phyloP scores from a whole-genome alignment of 192 early-diverging fungal species.

The Backusella macrospora region DNA sequence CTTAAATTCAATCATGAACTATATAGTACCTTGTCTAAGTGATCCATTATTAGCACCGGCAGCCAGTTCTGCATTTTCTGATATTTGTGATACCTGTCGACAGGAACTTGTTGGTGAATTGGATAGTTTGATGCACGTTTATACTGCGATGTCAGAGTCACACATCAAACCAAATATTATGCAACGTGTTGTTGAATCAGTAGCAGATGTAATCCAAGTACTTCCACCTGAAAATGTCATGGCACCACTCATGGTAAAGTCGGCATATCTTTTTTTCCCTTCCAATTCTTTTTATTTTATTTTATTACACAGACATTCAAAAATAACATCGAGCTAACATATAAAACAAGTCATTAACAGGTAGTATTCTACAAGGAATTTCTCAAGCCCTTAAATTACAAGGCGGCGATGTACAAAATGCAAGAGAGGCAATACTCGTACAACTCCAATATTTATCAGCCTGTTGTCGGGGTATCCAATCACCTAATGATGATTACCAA shows the following conservation, averaged over 20 bases:
- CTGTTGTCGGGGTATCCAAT: slow-evolving; percentile 56
- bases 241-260: slow-evolving; percentile 42
- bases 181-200: slow-evolving; percentile 50
- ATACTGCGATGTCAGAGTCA: slow-evolving; percentile 53
- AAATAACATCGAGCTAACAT: not conserved
- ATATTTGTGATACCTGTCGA: slow-evolving; percentile 73
- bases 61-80: slow-evolving; percentile 68
- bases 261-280: not conserved
- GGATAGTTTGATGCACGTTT: slow-evolving; percentile 61
- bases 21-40: slow-evolving; percentile 62
- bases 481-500: slow-evolving; percentile 53
- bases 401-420: slow-evolving; percentile 29
- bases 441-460: slow-evolving; percentile 53
- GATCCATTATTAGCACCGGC: slow-evolving; percentile 55
- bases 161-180: slow-evolving; percentile 34
- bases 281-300: not conserved
- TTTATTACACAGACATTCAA: not conserved
- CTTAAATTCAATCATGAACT: slow-evolving; percentile 60
- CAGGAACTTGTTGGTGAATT: slow-evolving; percentile 60
- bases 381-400: not conserved
- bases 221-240: slow-evolving; percentile 43
- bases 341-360: slow-evolving; percentile 24
- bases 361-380: slow-evolving; percentile 30
- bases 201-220: slow-evolving; percentile 48
- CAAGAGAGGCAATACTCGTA: slow-evolving; percentile 39